Evolutionary conservation across 345 rosid genomes (phyloP).

Genomic region (Linum lewisii): DNA sequence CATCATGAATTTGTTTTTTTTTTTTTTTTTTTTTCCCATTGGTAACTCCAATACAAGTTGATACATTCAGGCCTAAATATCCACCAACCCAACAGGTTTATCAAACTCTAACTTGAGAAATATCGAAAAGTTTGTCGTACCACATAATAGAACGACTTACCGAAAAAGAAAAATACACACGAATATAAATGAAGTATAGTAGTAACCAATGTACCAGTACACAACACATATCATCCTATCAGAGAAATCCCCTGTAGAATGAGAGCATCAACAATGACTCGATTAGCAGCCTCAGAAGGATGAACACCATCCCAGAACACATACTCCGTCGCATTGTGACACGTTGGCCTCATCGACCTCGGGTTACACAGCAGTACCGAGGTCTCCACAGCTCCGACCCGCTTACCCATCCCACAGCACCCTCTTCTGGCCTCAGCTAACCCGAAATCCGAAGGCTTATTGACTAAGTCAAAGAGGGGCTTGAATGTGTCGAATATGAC

Average conservation of each 20-base stretch:
- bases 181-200: too few relatives aligned
- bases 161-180: too few relatives aligned
- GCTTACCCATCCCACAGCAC: conserved; percentile 56
- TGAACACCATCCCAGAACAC: conserved; percentile 95
- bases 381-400: conserved; percentile 58
- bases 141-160: too few relatives aligned
- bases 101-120: too few relatives aligned
- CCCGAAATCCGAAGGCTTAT: conserved; percentile 44
- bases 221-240: background rate
- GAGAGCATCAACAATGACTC: conserved; percentile 60
- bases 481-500: conserved; percentile 72
- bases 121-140: too few relatives aligned
- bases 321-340: conserved; percentile 68
- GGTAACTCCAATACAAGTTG: too few relatives aligned
- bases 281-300: conserved; percentile 86
- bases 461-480: conserved; percentile 53
- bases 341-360: conserved; percentile 58
- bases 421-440: conserved; percentile 75
- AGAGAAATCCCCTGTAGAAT: conserved; percentile 62
- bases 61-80: too few relatives aligned
- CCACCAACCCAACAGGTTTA: too few relatives aligned
- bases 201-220: too few relatives aligned
- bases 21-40: too few relatives aligned
- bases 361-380: conserved; percentile 72
- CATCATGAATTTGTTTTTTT: too few relatives aligned